phyloP scores from a whole-genome alignment of 495 filamentous ascomycete genomes.

The Letharia columbiana region DNA sequence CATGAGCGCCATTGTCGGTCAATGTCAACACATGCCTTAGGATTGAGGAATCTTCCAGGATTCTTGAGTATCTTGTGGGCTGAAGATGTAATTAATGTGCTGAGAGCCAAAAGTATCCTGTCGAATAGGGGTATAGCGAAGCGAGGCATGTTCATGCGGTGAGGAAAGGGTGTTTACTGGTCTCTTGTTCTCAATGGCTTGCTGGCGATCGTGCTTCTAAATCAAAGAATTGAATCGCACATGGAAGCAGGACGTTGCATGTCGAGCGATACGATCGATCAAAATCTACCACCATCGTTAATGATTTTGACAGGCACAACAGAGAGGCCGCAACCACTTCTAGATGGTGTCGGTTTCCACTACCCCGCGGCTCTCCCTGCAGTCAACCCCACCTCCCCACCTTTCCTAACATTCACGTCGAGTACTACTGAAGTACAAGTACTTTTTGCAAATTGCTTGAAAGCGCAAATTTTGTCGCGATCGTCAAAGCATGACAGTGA shows the following conservation, averaged over 20 bases:
- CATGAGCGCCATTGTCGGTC: constrained; percentile 6
- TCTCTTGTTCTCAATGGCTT: not conserved
- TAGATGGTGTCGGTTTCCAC: not conserved
- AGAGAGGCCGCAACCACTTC: not conserved
- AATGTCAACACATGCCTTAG: not conserved
- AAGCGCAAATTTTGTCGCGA: not conserved
- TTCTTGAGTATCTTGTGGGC: constrained; percentile 1
- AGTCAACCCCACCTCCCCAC: not conserved
- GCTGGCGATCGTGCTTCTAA: not conserved
- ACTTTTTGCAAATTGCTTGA: not conserved
- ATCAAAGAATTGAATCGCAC: not conserved
- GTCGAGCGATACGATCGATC: not conserved
- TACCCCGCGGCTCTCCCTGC: not conserved
- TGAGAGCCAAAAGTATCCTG: not conserved
- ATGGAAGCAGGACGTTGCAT: constrained; percentile 1
- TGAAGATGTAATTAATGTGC: not conserved
- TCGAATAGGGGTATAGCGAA: constrained; percentile 1
- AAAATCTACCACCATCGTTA: not conserved
- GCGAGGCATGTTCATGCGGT: not conserved
- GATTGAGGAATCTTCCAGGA: not conserved
- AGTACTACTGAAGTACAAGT: not conserved
- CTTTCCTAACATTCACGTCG: not conserved
- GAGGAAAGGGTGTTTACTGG: not conserved
- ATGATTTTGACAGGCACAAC: not conserved
- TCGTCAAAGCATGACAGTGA: not conserved